A percentile compares a stretch with the other conserved stretches of the same genome.
Evolutionary conservation across 495 filamentous ascomycete species (phyloP).

Genomic region (Neurospora sp.): DNA sequence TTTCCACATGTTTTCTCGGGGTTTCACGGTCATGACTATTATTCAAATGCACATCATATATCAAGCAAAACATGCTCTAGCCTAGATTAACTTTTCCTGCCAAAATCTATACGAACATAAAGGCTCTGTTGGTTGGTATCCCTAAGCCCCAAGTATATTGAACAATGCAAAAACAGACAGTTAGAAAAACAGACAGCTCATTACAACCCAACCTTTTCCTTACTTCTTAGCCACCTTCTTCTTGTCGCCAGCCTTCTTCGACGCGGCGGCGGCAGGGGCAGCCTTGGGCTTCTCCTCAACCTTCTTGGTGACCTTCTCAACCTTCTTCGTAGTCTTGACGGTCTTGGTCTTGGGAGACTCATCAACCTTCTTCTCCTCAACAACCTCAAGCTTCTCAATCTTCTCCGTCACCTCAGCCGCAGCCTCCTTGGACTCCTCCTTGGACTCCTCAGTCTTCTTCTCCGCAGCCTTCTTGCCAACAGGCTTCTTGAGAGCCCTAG

Average conservation of each 20-base stretch:
- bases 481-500: conserved; percentile 31
- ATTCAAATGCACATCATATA: neutral
- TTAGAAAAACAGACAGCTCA: neutral
- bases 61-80: neutral
- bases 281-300: conserved; percentile 1
- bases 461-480: conserved; percentile 13
- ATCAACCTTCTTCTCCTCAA: conserved; percentile 10
- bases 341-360: neutral
- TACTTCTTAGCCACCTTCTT: neutral
- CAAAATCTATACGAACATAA: neutral
- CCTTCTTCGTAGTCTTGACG: neutral
- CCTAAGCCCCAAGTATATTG: neutral
- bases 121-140: neutral
- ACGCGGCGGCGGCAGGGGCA: conserved; percentile 4
- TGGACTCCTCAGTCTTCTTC: conserved; percentile 9
- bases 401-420: conserved; percentile 9
- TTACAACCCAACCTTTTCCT: neutral
- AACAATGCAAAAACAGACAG: neutral
- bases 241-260: conserved; percentile 6
- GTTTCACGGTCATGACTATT: neutral
- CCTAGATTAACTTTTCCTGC: neutral
- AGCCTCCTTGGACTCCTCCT: conserved; percentile 12
- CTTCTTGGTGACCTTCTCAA: neutral
- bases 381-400: conserved; percentile 13
- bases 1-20: neutral